Evolutionary conservation across 192 early-diverging fungal genomes (phyloP).

Genomic region (Neocallimastix lanati): DNA sequence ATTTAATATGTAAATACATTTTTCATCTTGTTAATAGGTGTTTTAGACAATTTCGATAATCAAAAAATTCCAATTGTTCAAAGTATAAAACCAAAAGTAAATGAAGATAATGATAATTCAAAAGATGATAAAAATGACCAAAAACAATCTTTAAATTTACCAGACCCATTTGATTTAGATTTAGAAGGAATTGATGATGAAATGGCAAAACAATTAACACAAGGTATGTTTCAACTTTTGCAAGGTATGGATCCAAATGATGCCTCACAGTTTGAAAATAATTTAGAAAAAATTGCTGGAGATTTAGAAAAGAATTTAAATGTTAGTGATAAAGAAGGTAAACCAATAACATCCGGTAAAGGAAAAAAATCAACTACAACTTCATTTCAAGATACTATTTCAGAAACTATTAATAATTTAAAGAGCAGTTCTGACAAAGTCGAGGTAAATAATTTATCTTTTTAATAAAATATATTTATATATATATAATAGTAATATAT

Average conservation of each 20-base stretch:
- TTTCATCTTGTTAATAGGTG: background rate
- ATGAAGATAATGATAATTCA: background rate
- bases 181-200: slow-evolving; percentile 30
- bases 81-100: background rate
- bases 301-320: background rate
- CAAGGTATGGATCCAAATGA: slow-evolving; percentile 6
- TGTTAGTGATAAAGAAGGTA: background rate
- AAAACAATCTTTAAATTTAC: background rate
- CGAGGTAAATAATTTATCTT: too few relatives aligned
- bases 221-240: slow-evolving; percentile 57
- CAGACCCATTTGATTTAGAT: background rate
- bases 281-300: background rate
- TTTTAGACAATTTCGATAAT: background rate
- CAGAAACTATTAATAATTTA: slow-evolving; percentile 75
- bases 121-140: background rate
- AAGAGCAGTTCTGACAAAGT: slow-evolving; percentile 68
- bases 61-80: background rate
- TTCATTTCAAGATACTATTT: slow-evolving; percentile 76
- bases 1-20: too few relatives aligned
- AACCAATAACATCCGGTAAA: background rate
- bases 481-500: too few relatives aligned
- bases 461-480: too few relatives aligned
- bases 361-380: slow-evolving; percentile 2
- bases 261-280: background rate
- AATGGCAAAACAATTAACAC: slow-evolving; percentile 50